phyloP scores from a whole-genome alignment of 2,329 filamentous ascomycete genomes.

The Alternaria triticimaculans region DNA sequence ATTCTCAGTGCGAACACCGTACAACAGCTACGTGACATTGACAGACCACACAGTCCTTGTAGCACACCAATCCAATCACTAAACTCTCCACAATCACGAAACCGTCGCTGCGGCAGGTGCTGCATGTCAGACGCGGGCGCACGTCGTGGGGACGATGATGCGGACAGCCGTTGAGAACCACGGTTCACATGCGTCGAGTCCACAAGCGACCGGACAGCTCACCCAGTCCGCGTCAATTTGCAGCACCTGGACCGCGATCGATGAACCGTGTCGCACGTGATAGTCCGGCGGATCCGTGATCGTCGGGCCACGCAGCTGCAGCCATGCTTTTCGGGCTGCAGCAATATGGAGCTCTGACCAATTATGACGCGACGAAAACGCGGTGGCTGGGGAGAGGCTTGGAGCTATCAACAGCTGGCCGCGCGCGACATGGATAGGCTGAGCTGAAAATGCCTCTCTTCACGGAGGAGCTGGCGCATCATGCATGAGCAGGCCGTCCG shows the following conservation, averaged over 20 bases:
- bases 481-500: constrained; percentile 25
- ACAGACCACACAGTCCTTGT: not conserved
- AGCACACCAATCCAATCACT: not conserved
- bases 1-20: not conserved
- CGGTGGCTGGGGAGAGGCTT: constrained; percentile 35
- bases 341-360: constrained; percentile 20
- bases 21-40: not conserved
- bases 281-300: constrained; percentile 11
- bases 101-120: constrained; percentile 20
- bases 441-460: constrained; percentile 41
- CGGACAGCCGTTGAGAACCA: constrained; percentile 13
- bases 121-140: constrained; percentile 17
- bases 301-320: constrained; percentile 8
- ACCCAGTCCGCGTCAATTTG: not conserved
- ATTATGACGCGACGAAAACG: constrained; percentile 28
- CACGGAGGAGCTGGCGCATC: constrained; percentile 30
- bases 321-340: constrained; percentile 20
- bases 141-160: constrained; percentile 10
- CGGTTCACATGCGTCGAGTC: constrained; percentile 11
- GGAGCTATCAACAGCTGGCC: constrained; percentile 21
- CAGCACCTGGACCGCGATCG: constrained; percentile 3
- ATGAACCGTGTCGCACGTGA: constrained; percentile 16
- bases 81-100: constrained; percentile 8
- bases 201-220: not conserved
- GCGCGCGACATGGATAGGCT: constrained; percentile 26